A percentile compares a stretch with the other conserved stretches of the same genome.
Conservation (phyloP, 2,329 filamentous ascomycete species). For the Daldinia sp. region DNA sequence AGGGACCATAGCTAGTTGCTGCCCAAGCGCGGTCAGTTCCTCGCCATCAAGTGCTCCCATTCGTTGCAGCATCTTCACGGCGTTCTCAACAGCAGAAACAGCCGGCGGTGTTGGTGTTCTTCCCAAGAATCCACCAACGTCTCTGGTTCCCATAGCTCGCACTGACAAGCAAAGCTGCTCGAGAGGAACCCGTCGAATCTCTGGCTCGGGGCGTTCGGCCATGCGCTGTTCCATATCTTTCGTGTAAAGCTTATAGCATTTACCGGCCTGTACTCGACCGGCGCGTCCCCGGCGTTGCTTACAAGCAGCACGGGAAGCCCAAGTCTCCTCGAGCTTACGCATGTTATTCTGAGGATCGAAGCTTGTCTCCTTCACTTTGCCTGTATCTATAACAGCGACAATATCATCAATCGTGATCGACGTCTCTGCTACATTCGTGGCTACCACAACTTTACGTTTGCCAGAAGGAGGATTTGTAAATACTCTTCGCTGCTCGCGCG, state of each 20-base stretch:
- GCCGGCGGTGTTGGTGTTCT: constrained; percentile 92
- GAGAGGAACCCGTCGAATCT: constrained; percentile 91
- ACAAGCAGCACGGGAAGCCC: constrained; percentile 93
- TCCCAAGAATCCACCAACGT: constrained; percentile 84
- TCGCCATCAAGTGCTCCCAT: constrained; percentile 92
- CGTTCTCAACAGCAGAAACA: constrained; percentile 85
- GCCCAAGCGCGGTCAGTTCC: constrained; percentile 89
- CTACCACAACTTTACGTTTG: constrained; percentile 91
- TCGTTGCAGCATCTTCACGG: constrained; percentile 79
- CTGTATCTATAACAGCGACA: constrained; percentile 94
- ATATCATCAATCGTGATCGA: constrained; percentile 99
- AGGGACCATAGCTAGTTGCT: constrained; percentile 94
- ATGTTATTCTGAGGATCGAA: constrained; percentile 94
- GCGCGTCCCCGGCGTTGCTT: constrained; percentile 95
- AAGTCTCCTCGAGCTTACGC: constrained; percentile 92
- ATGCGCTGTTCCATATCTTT: constrained; percentile 86
- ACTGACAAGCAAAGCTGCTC: constrained; percentile 96
- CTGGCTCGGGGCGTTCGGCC: constrained; percentile 88
- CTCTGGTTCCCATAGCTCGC: constrained; percentile 90
- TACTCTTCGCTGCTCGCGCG: constrained; percentile 86
- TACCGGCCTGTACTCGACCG: constrained; percentile 89
- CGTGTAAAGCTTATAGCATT: constrained; percentile 96
- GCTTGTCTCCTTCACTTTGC: constrained; percentile 95
- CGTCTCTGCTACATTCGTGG: constrained; percentile 97
- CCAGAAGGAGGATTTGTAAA: constrained; percentile 81